phyloP scores from a whole-genome alignment of 2,329 filamentous ascomycete genomes.

The Colletotrichum endophyticum region DNA sequence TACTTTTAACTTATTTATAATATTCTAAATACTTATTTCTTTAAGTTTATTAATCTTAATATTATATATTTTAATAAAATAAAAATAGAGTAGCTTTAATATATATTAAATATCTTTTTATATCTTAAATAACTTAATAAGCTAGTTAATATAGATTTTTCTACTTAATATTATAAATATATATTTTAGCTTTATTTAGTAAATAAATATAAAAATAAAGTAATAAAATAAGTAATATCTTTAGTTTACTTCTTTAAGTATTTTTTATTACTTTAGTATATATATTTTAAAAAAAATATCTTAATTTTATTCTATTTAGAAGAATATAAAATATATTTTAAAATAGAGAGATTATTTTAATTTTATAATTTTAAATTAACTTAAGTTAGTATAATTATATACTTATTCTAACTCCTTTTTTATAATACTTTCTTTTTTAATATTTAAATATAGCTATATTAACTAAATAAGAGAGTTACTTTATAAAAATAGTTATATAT shows the following conservation, averaged over 20 bases:
- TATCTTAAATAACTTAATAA: background rate
- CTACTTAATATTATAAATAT: background rate
- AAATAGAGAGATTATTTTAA: too few relatives aligned
- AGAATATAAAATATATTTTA: background rate
- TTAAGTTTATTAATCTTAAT: background rate
- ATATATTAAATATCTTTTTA: background rate
- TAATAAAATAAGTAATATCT: background rate
- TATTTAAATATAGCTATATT: too few relatives aligned
- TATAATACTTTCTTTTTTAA: too few relatives aligned
- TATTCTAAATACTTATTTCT: background rate
- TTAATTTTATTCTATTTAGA: background rate
- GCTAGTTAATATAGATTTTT: background rate
- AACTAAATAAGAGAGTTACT: too few relatives aligned
- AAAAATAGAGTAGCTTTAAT: background rate
- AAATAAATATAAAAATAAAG: background rate
- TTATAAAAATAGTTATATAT: too few relatives aligned
- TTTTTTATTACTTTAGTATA: background rate
- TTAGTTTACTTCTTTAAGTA: background rate
- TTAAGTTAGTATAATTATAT: too few relatives aligned
- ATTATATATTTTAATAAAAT: background rate
- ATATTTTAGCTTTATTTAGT: background rate
- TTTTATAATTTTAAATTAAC: too few relatives aligned
- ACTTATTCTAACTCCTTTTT: too few relatives aligned
- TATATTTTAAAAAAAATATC: background rate
- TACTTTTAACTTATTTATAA: background rate